Evolutionary conservation across 768 basidiomycete genomes (phyloP).

Genomic region (Thelephora ganbajun): DNA sequence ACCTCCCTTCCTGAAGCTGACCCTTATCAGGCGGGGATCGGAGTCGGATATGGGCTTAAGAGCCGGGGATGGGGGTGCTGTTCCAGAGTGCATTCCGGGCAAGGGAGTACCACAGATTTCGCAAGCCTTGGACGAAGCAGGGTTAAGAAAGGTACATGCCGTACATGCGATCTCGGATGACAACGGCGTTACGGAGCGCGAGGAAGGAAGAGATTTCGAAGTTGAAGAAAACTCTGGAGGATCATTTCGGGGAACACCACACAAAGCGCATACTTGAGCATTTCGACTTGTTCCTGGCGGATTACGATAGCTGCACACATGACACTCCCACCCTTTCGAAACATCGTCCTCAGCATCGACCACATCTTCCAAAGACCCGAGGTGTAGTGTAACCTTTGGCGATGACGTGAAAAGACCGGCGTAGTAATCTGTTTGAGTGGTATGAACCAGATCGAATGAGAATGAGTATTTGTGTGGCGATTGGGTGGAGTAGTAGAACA

Average conservation of each 20-base stretch:
- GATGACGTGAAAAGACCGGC: constrained; percentile 83
- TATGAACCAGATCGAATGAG: constrained; percentile 44
- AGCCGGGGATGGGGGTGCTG: constrained; percentile 11
- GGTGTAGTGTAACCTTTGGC: constrained; percentile 72
- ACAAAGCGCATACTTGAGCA: constrained; percentile 61
- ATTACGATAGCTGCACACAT: constrained; percentile 80
- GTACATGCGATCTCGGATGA: constrained; percentile 48
- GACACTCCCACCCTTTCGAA: constrained; percentile 66
- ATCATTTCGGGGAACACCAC: constrained; percentile 57
- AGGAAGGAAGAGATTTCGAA: constrained; percentile 6
- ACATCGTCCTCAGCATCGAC: constrained; percentile 8
- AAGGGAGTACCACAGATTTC: constrained; percentile 79
- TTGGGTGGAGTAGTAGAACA: constrained; percentile 62
- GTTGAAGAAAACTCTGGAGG: constrained; percentile 14
- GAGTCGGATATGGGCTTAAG: constrained; percentile 17
- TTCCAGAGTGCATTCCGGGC: constrained; percentile 18
- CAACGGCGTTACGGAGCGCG: constrained; percentile 19
- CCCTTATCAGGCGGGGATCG: constrained; percentile 41
- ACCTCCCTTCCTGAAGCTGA: constrained; percentile 89
- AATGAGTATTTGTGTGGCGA: constrained; percentile 46
- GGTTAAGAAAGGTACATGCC: constrained; percentile 89
- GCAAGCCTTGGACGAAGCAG: constrained; percentile 55
- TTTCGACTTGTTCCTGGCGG: constrained; percentile 60
- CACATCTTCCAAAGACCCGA: constrained; percentile 20
- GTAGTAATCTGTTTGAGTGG: constrained; percentile 77